These are phyloP conservation scores for Phytophthora pistaciae DNA, from an alignment of 352 stramenopile genomes.

Conservation along the genomic window DNA sequence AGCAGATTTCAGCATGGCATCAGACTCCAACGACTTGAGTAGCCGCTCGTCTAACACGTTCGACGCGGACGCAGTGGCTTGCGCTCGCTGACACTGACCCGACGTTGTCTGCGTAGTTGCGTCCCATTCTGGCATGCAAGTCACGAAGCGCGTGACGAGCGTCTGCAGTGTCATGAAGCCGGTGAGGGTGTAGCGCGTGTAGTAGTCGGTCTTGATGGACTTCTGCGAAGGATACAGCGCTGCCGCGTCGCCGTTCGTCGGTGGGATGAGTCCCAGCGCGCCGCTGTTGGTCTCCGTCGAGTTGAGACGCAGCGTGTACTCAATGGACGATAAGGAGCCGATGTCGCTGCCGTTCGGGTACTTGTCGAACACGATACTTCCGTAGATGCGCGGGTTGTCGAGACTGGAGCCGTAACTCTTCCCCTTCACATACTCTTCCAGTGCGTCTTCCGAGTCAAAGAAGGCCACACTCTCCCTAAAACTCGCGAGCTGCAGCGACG, in stretches of 20 bases:
- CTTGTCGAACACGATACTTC: constrained; percentile 63
- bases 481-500: constrained; percentile 46
- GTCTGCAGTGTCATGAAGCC: constrained; percentile 84
- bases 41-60: constrained; percentile 1
- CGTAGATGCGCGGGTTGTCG: constrained; percentile 58
- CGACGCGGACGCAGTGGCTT: not conserved
- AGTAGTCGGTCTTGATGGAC: constrained; percentile 48
- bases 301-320: constrained; percentile 77
- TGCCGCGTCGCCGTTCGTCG: constrained; percentile 56
- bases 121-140: constrained; percentile 66
- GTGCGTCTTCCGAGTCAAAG: constrained; percentile 46
- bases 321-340: constrained; percentile 50
- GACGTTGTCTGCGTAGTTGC: not conserved
- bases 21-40: constrained; percentile 1
- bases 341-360: constrained; percentile 42
- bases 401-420: constrained; percentile 51
- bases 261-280: constrained; percentile 37
- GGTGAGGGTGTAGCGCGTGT: constrained; percentile 44
- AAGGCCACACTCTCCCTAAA: constrained; percentile 57
- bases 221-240: constrained; percentile 60
- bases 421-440: constrained; percentile 57
- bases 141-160: constrained; percentile 61
- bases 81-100: not conserved
- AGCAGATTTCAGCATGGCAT: constrained; percentile 3
- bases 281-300: constrained; percentile 43